Evolutionary conservation across 768 basidiomycete genomes (phyloP).

Genomic region (Amanita brunnescens): DNA sequence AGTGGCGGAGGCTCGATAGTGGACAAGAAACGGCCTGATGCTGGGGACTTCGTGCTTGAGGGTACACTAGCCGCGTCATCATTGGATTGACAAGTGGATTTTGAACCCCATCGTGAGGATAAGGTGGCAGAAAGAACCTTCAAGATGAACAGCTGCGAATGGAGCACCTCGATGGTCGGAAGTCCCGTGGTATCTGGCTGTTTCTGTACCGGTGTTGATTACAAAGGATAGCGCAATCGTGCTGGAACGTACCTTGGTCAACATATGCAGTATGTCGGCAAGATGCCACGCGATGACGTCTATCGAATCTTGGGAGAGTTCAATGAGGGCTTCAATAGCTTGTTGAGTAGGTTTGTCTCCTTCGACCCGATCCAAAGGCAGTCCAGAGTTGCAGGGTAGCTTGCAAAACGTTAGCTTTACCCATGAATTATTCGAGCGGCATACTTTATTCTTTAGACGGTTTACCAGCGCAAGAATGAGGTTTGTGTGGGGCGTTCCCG

Average conservation of each 20-base stretch:
- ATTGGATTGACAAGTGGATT: slow-evolving; percentile 13
- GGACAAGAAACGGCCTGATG: slow-evolving; percentile 30
- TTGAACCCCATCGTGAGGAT: slow-evolving; percentile 65
- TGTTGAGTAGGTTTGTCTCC: slow-evolving; percentile 66
- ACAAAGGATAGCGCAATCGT: slow-evolving; percentile 9
- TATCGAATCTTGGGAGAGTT: slow-evolving; percentile 67
- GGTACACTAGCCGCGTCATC: slow-evolving; percentile 30
- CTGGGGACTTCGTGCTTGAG: slow-evolving; percentile 18
- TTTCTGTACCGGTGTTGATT: slow-evolving; percentile 20
- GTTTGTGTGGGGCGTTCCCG: slow-evolving; percentile 66
- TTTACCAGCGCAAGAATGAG: slow-evolving; percentile 74
- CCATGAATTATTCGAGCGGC: slow-evolving; percentile 7
- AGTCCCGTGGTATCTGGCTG: slow-evolving; percentile 46
- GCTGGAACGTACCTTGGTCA: slow-evolving; percentile 52
- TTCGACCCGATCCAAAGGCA: slow-evolving; percentile 64
- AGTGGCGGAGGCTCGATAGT: slow-evolving; percentile 63
- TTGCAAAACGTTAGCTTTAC: slow-evolving; percentile 21
- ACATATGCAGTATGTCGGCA: slow-evolving; percentile 66
- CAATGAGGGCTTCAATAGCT: slow-evolving; percentile 71
- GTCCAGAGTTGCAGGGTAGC: slow-evolving; percentile 83
- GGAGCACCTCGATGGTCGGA: slow-evolving; percentile 61
- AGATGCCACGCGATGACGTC: slow-evolving; percentile 76
- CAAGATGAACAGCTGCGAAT: slow-evolving; percentile 80
- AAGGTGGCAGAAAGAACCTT: slow-evolving; percentile 74
- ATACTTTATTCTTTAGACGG: slow-evolving; percentile 73